Evolutionary conservation across 306 rosid species (phyloP).

Genomic region (Begonia fuchsioides): DNA sequence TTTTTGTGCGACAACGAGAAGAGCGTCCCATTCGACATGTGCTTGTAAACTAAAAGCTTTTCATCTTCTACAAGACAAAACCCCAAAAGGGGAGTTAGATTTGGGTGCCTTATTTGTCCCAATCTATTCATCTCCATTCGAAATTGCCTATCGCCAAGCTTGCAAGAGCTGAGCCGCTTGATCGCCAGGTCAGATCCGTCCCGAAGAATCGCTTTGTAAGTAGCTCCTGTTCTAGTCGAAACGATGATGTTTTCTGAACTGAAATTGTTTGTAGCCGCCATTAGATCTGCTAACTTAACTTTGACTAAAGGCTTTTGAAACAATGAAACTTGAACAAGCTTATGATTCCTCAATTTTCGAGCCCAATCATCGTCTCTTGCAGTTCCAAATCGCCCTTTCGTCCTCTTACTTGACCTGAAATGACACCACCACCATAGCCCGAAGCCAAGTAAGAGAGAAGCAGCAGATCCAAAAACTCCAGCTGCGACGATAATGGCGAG

Average conservation of each 20-base stretch:
- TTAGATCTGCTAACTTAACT: constrained; percentile 74
- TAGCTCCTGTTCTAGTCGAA: constrained; percentile 64
- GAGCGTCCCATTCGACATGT: constrained; percentile 76
- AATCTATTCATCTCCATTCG: constrained; percentile 62
- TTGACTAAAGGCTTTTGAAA: constrained; percentile 91
- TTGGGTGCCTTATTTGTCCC: constrained; percentile 79
- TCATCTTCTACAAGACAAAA: constrained; percentile 81
- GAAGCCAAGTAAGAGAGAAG: constrained; percentile 51
- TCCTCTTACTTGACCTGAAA: constrained; percentile 31
- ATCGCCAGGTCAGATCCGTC: constrained; percentile 78
- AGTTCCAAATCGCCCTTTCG: constrained; percentile 28
- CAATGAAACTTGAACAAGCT: constrained; percentile 68
- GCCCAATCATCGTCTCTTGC: constrained; percentile 57
- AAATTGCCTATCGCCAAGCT: constrained; percentile 76
- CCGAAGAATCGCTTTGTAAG: constrained; percentile 67
- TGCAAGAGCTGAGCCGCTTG: constrained; percentile 65
- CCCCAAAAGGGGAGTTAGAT: constrained; percentile 78
- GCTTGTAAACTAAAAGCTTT: constrained; percentile 77
- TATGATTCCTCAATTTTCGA: constrained; percentile 53
- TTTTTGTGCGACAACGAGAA: constrained; percentile 52
- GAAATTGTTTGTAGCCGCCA: constrained; percentile 76
- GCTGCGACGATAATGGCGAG: constrained; percentile 81
- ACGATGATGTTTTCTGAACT: constrained; percentile 38
- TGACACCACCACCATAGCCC: constrained; percentile 97
- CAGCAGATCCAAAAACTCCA: constrained; percentile 91